Base-by-base conservation (phyloP, 495 filamentous ascomycete species). In the Penicillium steckii region DNA sequence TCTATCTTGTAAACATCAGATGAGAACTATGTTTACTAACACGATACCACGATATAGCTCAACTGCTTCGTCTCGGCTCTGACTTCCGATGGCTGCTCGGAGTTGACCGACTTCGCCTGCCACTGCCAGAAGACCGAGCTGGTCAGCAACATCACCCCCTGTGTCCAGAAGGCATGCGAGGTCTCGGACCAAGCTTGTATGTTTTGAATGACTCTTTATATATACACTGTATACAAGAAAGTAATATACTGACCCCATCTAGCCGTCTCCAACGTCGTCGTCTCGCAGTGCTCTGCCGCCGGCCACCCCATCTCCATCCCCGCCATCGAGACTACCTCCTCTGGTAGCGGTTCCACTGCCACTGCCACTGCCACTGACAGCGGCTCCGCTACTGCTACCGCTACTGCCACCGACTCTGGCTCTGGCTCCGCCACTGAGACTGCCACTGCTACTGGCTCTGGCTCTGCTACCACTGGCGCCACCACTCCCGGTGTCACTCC, bases 111-210 rank as follows among this genome's bases (percentile, higher is more conserved):
- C 62, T 80, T 80, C 53, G 67, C 68, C 47, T 80, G 77, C 61
- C 77, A 80, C 62, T 80, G 77, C 62, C 62, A 71, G 57, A 76
- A 77, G 59, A 56, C 71, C 38, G 44, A 57, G 8, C 67, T 80
- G 22, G 64, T 77, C 40, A 44, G 48, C 48, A 44, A 43, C 21
- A 67, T 78, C 44, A 70, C 68, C 26, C 75, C 77, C 18, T 80
- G 77, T 43, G 72, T 79, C 9, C 42, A 77, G 59, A 64, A 68
- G 51, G 64, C 61, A 12, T 80, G 76, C 61, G 48, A 50, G 13
- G 23, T 56, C 9, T 22, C 56, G 1, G 76, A 77, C 50, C 75
- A 76, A 48, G 60, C 67, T 38, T 52, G 70, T 69, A 61, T 21
- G 65, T 65, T 44, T n/a, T n/a, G 6, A 29, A 29, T 5, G 12